Percentiles rank a stretch among this genome's conserved stretches.
Conservation (phyloP, 345 rosid genomes). For the Citropsis articulata region DNA sequence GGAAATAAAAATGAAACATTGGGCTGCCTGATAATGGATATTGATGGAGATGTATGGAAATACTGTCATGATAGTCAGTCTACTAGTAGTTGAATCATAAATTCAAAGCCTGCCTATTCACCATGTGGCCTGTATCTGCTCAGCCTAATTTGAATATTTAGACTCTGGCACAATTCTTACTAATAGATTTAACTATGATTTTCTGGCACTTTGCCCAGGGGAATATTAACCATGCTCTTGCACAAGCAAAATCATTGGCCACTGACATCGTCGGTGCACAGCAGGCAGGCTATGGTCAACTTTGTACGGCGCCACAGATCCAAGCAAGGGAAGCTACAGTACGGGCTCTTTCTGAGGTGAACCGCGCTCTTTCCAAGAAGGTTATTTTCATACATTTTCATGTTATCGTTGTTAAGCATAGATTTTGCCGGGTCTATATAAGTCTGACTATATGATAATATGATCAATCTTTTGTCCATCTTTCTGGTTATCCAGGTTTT, state of each 20-base stretch:
- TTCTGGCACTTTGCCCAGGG: constrained; percentile 33
- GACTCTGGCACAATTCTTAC: not conserved
- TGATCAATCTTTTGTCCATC: not conserved
- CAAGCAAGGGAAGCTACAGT: constrained; percentile 62
- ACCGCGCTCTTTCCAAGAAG: constrained; percentile 54
- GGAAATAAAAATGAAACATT: not conserved
- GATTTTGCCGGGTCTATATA: not conserved
- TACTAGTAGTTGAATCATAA: not conserved
- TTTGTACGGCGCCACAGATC: constrained; percentile 27
- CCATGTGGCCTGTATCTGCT: not conserved
- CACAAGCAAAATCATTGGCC: constrained; percentile 37
- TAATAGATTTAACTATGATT: not conserved
- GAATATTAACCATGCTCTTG: constrained; percentile 34
- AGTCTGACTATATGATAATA: not conserved
- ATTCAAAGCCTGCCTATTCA: not conserved
- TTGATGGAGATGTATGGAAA: not conserved
- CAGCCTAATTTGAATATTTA: not conserved
- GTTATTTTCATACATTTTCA: constrained; percentile 28
- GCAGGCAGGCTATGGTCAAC: constrained; percentile 38
- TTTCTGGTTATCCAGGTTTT: not conserved
- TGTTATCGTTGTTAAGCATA: not conserved
- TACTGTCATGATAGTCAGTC: not conserved
- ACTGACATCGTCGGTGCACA: constrained; percentile 32
- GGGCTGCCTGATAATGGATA: not conserved
- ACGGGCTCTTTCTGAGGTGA: constrained; percentile 49